Conservation (phyloP, 139 green algal genomes). For the Edaphochlamys debaryana region DNA sequence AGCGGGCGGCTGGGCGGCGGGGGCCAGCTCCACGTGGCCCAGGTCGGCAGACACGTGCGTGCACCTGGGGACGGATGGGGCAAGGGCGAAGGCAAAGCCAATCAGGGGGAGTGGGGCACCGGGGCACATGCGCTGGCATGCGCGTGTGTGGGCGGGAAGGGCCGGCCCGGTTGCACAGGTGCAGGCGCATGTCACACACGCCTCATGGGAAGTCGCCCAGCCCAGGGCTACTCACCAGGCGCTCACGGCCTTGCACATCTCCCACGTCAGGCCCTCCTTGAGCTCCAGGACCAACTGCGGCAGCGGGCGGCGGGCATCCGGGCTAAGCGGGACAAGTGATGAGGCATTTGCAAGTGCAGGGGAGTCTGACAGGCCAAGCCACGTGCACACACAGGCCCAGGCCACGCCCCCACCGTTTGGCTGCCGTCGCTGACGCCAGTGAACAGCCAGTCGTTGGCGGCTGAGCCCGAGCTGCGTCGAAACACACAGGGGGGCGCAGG, state of each 20-base stretch:
- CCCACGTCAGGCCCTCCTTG: neutral
- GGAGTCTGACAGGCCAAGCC: too few species aligned
- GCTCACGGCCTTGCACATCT: neutral
- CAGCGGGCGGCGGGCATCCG: neutral
- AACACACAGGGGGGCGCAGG: too few species aligned
- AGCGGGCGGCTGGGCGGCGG: neutral
- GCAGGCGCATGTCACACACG: too few species aligned
- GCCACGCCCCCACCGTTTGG: neutral
- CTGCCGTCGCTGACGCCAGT: neutral
- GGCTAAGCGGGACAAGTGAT: too few species aligned
- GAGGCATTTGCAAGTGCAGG: too few species aligned
- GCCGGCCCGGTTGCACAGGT: too few species aligned
- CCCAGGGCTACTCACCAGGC: constrained; percentile 3
- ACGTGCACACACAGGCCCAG: too few species aligned
- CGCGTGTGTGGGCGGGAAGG: too few species aligned
- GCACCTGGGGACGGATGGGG: neutral
- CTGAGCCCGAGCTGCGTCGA: neutral
- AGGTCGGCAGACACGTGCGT: neutral
- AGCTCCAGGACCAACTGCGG: neutral
- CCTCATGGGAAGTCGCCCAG: too few species aligned
- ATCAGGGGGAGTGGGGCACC: too few species aligned
- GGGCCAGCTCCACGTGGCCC: neutral
- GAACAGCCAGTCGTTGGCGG: neutral
- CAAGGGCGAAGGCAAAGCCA: too few species aligned
- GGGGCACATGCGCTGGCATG: too few species aligned